These are phyloP conservation scores for Botrytis tulipae DNA, from an alignment of 2,329 filamentous ascomycete genomes.

Conservation along the genomic window DNA sequence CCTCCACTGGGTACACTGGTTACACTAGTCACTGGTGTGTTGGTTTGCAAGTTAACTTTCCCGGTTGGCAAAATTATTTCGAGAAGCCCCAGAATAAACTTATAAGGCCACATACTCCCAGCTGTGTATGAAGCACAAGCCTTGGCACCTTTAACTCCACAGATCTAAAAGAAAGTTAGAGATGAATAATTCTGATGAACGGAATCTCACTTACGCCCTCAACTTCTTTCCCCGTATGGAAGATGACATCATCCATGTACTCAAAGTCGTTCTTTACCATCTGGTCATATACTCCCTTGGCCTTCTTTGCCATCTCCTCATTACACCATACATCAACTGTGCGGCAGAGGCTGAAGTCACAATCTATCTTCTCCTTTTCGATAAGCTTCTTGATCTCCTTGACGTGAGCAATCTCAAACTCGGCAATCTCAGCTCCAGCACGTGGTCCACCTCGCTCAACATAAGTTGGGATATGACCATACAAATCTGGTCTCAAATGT, in stretches of 20 bases:
- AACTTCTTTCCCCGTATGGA: not conserved
- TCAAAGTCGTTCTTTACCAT: constrained; percentile 14
- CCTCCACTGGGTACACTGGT: constrained; percentile 26
- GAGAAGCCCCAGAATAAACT: constrained; percentile 54
- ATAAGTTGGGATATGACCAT: constrained; percentile 19
- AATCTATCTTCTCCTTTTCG: constrained; percentile 43
- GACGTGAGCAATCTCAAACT: constrained; percentile 43
- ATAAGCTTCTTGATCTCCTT: constrained; percentile 41
- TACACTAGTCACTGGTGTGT: constrained; percentile 44
- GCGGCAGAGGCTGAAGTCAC: constrained; percentile 43
- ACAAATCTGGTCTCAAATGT: constrained; percentile 19
- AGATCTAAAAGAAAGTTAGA: constrained; percentile 20
- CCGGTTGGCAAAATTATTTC: constrained; percentile 45
- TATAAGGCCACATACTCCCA: constrained; percentile 54
- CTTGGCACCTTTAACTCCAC: constrained; percentile 32
- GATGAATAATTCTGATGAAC: too few species aligned
- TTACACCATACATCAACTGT: constrained; percentile 19
- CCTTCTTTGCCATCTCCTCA: constrained; percentile 1
- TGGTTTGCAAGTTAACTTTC: constrained; percentile 51
- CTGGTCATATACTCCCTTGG: constrained; percentile 13
- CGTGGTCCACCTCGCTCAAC: constrained; percentile 7
- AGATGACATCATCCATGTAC: constrained; percentile 21
- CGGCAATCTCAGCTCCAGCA: constrained; percentile 26
- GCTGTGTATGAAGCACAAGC: constrained; percentile 29
- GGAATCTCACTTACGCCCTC: constrained; percentile 8